phyloP scores from a whole-genome alignment of 805 yeast genomes.

The Jamesozyma rosinii region DNA sequence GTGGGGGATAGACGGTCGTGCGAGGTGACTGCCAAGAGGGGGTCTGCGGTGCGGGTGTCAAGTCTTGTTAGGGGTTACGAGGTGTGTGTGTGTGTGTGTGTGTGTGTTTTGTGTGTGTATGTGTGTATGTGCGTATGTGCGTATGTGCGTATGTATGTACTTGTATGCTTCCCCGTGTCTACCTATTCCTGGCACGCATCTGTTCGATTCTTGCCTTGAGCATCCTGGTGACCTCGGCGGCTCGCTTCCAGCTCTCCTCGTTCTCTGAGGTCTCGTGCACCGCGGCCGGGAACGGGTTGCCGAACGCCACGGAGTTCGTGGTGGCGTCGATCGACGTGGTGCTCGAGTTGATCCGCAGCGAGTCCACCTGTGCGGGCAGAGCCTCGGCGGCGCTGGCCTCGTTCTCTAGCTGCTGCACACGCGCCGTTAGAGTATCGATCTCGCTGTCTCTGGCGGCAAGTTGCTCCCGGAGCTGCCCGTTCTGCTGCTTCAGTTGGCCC shows the following conservation, averaged over 20 bases:
- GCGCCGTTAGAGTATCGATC: constrained; percentile 16
- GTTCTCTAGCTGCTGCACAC: constrained; percentile 4
- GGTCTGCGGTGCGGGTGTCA: too few species aligned
- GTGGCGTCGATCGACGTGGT: constrained; percentile 11
- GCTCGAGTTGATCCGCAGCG: constrained; percentile 16
- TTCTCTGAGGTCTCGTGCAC: constrained; percentile 23
- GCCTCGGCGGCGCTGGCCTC: constrained; percentile 21
- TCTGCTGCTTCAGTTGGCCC: not conserved
- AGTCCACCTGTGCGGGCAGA: constrained; percentile 25
- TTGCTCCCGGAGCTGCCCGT: not conserved
- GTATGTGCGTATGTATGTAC: too few species aligned
- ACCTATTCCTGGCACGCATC: constrained; percentile 60
- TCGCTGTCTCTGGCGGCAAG: constrained; percentile 16
- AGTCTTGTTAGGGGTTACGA: too few species aligned
- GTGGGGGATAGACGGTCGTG: too few species aligned
- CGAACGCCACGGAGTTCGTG: constrained; percentile 13
- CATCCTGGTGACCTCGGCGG: constrained; percentile 81
- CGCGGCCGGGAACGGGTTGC: not conserved
- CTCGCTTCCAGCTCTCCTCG: constrained; percentile 75
- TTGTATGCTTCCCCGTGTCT: too few species aligned
- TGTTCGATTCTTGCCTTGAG: constrained; percentile 79
- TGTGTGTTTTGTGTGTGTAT: too few species aligned
- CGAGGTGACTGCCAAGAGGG: too few species aligned
- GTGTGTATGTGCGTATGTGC: too few species aligned
- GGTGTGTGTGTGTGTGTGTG: too few species aligned